A percentile compares a stretch with the other conserved stretches of the same genome.
phyloP scores from a whole-genome alignment of 2,329 filamentous ascomycete genomes.

The Penicillium hesseltinei region DNA sequence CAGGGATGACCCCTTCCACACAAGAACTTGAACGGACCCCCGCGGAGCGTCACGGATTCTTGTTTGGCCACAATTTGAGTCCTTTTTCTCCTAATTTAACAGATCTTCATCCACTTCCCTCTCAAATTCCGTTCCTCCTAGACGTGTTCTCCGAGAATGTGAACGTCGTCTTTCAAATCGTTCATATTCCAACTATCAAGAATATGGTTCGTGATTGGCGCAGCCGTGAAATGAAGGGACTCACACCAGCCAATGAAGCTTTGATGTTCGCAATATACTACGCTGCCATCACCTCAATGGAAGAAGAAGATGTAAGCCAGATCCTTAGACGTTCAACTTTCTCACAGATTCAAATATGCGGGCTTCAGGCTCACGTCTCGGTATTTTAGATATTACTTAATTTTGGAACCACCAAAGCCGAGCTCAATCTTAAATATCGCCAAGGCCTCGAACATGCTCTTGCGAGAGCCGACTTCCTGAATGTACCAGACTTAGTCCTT shows the following conservation, averaged over 20 bases:
- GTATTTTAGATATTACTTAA: slow-evolving; percentile 12
- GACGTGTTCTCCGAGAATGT: slow-evolving; percentile 54
- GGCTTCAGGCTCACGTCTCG: background rate
- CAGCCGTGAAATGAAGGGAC: slow-evolving; percentile 26
- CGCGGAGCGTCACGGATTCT: slow-evolving; percentile 50
- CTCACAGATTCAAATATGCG: background rate
- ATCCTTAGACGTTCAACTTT: background rate
- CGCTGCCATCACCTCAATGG: slow-evolving; percentile 56
- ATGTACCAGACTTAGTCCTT: slow-evolving; percentile 17
- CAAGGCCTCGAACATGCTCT: slow-evolving; percentile 21
- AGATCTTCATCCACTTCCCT: slow-evolving; percentile 53
- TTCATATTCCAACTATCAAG: slow-evolving; percentile 33
- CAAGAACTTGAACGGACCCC: slow-evolving; percentile 45
- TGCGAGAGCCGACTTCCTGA: slow-evolving; percentile 23
- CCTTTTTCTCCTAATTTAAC: slow-evolving; percentile 32
- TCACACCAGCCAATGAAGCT: slow-evolving; percentile 51
- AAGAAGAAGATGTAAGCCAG: slow-evolving; percentile 54
- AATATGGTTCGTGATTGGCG: slow-evolving; percentile 37
- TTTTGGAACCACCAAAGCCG: slow-evolving; percentile 19
- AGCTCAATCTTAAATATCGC: slow-evolving; percentile 20
- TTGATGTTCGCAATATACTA: slow-evolving; percentile 60
- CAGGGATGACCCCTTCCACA: slow-evolving; percentile 26
- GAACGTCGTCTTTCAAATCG: slow-evolving; percentile 39
- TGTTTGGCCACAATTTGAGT: slow-evolving; percentile 49
- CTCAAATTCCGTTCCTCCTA: slow-evolving; percentile 55